These are phyloP conservation scores for Aspergillus asperescens DNA, from an alignment of 495 filamentous ascomycete species.

Conservation along the genomic window DNA sequence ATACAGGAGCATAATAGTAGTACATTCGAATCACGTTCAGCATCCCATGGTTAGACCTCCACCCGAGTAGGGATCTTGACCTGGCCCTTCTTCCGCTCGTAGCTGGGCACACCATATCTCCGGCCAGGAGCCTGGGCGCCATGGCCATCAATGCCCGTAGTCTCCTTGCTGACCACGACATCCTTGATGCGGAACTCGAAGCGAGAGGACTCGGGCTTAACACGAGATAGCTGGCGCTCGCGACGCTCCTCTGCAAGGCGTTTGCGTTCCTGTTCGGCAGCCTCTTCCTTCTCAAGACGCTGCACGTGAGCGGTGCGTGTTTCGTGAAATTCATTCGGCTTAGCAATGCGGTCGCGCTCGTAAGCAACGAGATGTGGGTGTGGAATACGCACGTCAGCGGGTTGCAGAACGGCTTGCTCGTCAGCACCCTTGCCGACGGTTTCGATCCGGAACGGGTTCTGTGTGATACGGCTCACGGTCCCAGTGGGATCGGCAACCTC, in stretches of 20 bases:
- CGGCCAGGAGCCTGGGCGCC: constrained; percentile 52
- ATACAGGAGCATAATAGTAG: background rate
- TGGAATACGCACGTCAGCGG: constrained; percentile 80
- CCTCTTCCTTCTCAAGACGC: constrained; percentile 41
- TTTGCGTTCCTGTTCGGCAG: constrained; percentile 33
- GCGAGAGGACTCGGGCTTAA: constrained; percentile 49
- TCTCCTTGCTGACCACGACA: constrained; percentile 48
- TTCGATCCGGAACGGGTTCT: constrained; percentile 32
- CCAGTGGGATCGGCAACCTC: constrained; percentile 29
- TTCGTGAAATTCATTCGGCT: constrained; percentile 31
- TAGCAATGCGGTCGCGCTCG: constrained; percentile 38
- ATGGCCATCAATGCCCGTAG: constrained; percentile 57
- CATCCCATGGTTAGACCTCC: constrained; percentile 28
- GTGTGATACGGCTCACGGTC: constrained; percentile 22
- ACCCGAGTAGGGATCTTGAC: constrained; percentile 68
- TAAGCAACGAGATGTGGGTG: constrained; percentile 75
- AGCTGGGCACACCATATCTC: constrained; percentile 63
- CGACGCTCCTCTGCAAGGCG: constrained; percentile 35
- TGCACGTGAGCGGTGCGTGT: constrained; percentile 34
- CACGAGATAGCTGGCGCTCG: constrained; percentile 36
- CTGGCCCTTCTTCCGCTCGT: constrained; percentile 67
- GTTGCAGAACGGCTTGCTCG: constrained; percentile 55
- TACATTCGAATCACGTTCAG: background rate
- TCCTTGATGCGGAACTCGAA: constrained; percentile 82
- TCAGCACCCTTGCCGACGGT: constrained; percentile 40